These are phyloP conservation scores for Funneliformis caledonium DNA, from an alignment of 371 early-diverging fungal species.

Conservation along the genomic window DNA sequence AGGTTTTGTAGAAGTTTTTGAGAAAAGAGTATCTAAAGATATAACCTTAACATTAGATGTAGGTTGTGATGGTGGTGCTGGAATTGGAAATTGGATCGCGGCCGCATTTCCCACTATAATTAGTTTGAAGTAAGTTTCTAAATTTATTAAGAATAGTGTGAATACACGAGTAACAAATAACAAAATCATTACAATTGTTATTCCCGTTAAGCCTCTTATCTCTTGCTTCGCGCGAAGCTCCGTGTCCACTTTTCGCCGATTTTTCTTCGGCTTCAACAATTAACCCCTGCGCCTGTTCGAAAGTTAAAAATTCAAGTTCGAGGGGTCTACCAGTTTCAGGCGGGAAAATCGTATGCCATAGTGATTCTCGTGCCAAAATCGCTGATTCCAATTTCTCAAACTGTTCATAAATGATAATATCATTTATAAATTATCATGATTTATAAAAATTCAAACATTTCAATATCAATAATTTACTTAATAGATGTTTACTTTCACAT, in stretches of 20 bases:
- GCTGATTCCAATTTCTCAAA: conserved; percentile 24
- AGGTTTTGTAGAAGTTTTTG: conserved; percentile 20
- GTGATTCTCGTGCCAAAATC: background rate
- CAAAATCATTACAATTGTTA: background rate
- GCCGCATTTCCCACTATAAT: background rate
- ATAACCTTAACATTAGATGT: conserved; percentile 11
- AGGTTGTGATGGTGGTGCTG: background rate
- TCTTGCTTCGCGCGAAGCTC: background rate
- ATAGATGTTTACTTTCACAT: conserved; percentile 63
- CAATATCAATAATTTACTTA: background rate
- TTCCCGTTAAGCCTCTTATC: conserved; percentile 12
- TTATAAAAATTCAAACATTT: background rate
- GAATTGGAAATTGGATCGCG: background rate
- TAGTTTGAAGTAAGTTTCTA: background rate
- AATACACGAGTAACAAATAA: background rate
- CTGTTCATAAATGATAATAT: background rate
- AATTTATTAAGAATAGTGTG: background rate
- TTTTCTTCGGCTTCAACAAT: conserved; percentile 33
- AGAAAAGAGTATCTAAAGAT: conserved; percentile 22
- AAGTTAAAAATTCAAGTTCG: conserved; percentile 24
- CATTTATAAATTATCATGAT: background rate
- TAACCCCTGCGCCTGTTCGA: conserved; percentile 25
- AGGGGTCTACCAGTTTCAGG: conserved; percentile 31
- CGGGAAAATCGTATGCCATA: conserved; percentile 31
- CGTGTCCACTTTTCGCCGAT: background rate